Conservation (phyloP, 169 alveolate genomes). For the Eimeria praecox region DNA sequence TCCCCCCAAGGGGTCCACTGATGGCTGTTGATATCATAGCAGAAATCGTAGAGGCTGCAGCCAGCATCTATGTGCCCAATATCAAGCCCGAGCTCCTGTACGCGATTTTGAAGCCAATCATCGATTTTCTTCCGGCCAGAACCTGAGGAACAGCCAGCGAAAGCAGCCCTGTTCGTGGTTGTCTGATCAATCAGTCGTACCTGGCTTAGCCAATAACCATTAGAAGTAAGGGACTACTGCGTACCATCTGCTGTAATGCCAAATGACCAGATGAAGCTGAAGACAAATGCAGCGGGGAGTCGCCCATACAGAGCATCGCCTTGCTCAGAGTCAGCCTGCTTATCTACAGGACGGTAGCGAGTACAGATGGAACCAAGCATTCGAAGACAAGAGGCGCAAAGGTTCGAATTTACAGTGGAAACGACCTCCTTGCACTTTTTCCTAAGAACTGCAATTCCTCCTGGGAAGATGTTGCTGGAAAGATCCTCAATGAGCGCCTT, state of each 20-base stretch:
- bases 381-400: constrained; percentile 85
- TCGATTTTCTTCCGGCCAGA: constrained; percentile 13
- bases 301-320: constrained; percentile 37
- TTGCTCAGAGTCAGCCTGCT: constrained; percentile 1
- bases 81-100: constrained; percentile 16
- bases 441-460: constrained; percentile 88
- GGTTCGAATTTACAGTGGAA: constrained; percentile 90
- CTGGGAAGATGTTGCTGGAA: constrained; percentile 85
- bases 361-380: constrained; percentile 92
- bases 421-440: constrained; percentile 88
- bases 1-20: constrained; percentile 93
- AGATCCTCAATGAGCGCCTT: constrained; percentile 82
- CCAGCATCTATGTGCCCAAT: constrained; percentile 88
- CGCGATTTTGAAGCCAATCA: constrained; percentile 22
- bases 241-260: constrained; percentile 52
- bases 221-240: background rate
- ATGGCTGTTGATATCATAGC: constrained; percentile 86
- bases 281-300: constrained; percentile 58
- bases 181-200: background rate
- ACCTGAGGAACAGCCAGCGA: constrained; percentile 1
- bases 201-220: background rate
- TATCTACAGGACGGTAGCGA: constrained; percentile 89
- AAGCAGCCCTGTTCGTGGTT: background rate
- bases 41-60: constrained; percentile 91
- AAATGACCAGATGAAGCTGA: constrained; percentile 46